A percentile compares a stretch with the other conserved stretches of the same genome.
Conservation (phyloP, 2,329 filamentous ascomycete genomes). For the Karstenula rhodostoma region DNA sequence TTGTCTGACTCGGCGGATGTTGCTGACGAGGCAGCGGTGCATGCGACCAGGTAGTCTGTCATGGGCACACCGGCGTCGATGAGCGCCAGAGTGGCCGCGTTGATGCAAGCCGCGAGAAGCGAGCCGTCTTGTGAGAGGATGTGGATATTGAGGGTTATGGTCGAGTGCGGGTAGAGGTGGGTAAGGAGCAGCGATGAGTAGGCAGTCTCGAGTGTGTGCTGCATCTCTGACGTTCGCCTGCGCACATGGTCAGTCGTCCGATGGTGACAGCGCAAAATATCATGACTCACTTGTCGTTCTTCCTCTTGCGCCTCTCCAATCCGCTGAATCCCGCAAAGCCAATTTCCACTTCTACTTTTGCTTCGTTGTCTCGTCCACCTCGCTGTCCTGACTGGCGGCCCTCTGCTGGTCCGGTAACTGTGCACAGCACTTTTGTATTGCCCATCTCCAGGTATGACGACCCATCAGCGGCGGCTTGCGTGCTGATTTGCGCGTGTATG, state of each 20-base stretch:
- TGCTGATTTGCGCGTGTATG: conserved; percentile 87
- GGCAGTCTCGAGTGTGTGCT: conserved; percentile 78
- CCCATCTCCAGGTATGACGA: conserved; percentile 96
- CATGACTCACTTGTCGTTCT: conserved; percentile 76
- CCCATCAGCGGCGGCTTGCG: conserved; percentile 90
- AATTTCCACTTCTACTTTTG: conserved; percentile 81
- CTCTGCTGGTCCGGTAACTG: conserved; percentile 86
- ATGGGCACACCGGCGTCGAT: conserved; percentile 96
- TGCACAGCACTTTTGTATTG: conserved; percentile 96
- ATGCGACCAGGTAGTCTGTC: conserved; percentile 88
- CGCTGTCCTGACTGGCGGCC: conserved; percentile 60
- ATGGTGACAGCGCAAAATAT: not conserved
- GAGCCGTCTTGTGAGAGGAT: conserved; percentile 91
- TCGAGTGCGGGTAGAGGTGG: conserved; percentile 87
- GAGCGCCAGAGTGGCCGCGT: conserved; percentile 88
- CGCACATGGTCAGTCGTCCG: conserved; percentile 12
- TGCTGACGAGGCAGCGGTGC: conserved; percentile 82
- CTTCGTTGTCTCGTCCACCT: conserved; percentile 59
- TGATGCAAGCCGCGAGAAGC: conserved; percentile 86
- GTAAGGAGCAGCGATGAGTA: conserved; percentile 82
- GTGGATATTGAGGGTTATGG: conserved; percentile 83
- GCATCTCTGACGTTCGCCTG: conserved; percentile 82
- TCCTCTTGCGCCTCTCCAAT: conserved; percentile 80
- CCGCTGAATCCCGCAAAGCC: conserved; percentile 87
- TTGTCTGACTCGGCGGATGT: conserved; percentile 57